A percentile compares a stretch with the other conserved stretches of the same genome.
phyloP scores from a whole-genome alignment of 768 basidiomycete species.

The Lactarius sanguifluus region DNA sequence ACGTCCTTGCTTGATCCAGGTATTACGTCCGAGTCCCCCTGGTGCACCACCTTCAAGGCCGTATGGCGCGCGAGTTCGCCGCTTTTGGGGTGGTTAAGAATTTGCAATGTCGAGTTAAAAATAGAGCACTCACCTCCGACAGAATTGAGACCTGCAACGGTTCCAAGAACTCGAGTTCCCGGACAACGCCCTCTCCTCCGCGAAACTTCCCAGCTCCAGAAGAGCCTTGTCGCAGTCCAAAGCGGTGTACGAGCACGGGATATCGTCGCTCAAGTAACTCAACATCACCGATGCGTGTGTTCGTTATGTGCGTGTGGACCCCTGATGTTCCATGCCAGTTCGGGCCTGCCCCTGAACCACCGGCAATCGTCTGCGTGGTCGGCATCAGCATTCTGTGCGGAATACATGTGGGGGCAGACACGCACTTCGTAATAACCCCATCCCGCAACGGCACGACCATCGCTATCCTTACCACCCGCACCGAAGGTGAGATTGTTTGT shows the following conservation, averaged over 20 bases:
- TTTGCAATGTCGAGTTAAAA: background rate
- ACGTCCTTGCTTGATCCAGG: conserved; percentile 79
- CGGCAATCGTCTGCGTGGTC: conserved; percentile 75
- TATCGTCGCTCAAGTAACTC: conserved; percentile 94
- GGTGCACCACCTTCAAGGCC: conserved; percentile 79
- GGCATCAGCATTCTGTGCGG: conserved; percentile 1
- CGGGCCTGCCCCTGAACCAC: conserved; percentile 89
- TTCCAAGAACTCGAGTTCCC: conserved; percentile 81
- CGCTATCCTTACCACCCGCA: conserved; percentile 79
- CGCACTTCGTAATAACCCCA: conserved; percentile 88
- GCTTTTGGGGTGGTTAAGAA: conserved; percentile 41
- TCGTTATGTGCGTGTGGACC: conserved; percentile 92
- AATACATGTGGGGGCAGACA: conserved; percentile 19
- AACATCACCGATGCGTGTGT: conserved; percentile 89
- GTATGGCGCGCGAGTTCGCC: conserved; percentile 84
- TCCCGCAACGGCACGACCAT: conserved; percentile 71
- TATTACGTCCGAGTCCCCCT: conserved; percentile 73
- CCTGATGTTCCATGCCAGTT: conserved; percentile 91
- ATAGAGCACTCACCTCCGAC: conserved; percentile 60
- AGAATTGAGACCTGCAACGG: conserved; percentile 85
- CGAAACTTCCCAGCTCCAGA: conserved; percentile 69
- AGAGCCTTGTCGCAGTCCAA: conserved; percentile 69
- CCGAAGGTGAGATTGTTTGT: conserved; percentile 94
- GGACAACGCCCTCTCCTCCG: conserved; percentile 82
- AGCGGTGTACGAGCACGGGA: conserved; percentile 84